A percentile compares a stretch with the other conserved stretches of the same genome.
Evolutionary conservation across 2,329 filamentous ascomycete species (phyloP).

Genomic region (Monilinia aucupariae): DNA sequence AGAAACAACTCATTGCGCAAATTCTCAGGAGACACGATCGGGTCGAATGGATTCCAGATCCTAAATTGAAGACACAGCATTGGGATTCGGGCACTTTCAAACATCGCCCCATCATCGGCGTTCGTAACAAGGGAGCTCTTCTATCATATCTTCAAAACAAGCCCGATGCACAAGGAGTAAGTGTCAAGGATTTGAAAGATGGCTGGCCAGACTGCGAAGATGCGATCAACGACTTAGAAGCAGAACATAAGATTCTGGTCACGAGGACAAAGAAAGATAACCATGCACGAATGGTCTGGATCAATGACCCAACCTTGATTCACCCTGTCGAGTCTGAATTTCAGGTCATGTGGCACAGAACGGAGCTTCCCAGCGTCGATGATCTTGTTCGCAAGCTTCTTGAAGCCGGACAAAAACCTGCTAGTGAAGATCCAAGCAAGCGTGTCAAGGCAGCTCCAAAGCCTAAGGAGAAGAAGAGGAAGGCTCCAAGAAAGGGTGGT

Average conservation of each 20-base stretch:
- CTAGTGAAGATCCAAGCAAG: constrained; percentile 37
- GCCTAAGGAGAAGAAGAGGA: constrained; percentile 37
- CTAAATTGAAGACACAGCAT: constrained; percentile 58
- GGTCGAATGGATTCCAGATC: constrained; percentile 52
- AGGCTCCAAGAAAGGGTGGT: constrained; percentile 34
- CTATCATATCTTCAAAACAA: constrained; percentile 76
- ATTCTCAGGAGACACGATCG: constrained; percentile 62
- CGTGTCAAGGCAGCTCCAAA: constrained; percentile 35
- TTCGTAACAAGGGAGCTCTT: constrained; percentile 71
- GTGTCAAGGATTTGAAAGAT: constrained; percentile 88
- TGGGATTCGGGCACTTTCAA: constrained; percentile 68
- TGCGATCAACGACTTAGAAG: constrained; percentile 71
- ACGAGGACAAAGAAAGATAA: constrained; percentile 90
- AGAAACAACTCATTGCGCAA: constrained; percentile 59
- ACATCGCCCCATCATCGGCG: constrained; percentile 79
- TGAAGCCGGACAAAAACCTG: constrained; percentile 37
- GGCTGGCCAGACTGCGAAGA: constrained; percentile 85
- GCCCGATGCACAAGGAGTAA: constrained; percentile 72
- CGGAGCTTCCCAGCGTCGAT: constrained; percentile 54
- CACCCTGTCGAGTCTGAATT: constrained; percentile 78
- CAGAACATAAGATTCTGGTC: constrained; percentile 73
- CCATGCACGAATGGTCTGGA: constrained; percentile 79
- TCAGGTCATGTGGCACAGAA: constrained; percentile 73
- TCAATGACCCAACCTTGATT: constrained; percentile 74
- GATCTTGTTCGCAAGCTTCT: constrained; percentile 39